Conservation (phyloP, 2,329 filamentous ascomycete genomes). For the Clonostachys rhizophaga region DNA sequence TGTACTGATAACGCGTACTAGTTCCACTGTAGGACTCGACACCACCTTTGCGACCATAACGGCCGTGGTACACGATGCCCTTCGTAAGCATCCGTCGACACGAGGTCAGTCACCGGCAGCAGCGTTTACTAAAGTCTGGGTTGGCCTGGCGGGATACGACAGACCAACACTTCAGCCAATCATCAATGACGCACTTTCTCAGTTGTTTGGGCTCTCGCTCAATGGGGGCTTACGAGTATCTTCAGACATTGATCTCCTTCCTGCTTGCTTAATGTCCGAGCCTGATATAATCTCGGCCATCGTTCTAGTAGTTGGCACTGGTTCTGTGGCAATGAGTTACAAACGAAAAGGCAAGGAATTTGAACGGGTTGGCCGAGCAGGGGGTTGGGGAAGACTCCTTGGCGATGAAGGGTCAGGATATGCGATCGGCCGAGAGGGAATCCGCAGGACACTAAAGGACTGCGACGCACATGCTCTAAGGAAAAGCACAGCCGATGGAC, state of each 20-base stretch:
- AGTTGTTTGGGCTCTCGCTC: slow-evolving; percentile 16
- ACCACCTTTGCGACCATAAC: slow-evolving; percentile 16
- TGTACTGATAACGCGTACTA: slow-evolving; percentile 3
- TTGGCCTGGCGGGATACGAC: slow-evolving; percentile 33
- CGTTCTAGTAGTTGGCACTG: slow-evolving; percentile 35
- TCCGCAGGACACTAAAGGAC: slow-evolving; percentile 20
- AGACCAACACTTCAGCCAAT: slow-evolving; percentile 17
- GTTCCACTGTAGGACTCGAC: slow-evolving; percentile 16
- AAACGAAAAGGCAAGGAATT: slow-evolving; percentile 8
- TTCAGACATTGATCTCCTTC: slow-evolving; percentile 32
- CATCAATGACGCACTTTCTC: slow-evolving; percentile 16
- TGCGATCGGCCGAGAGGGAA: slow-evolving; percentile 27
- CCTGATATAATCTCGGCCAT: slow-evolving; percentile 13
- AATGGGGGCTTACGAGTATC: slow-evolving; percentile 18
- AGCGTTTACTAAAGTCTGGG: slow-evolving; percentile 23
- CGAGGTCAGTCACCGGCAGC: not conserved
- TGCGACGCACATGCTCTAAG: slow-evolving; percentile 15
- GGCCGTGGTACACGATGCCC: slow-evolving; percentile 15
- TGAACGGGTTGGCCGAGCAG: slow-evolving; percentile 22
- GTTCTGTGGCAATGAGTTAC: slow-evolving; percentile 34
- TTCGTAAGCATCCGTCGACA: slow-evolving; percentile 4
- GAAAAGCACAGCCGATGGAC: not conserved
- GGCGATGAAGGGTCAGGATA: slow-evolving; percentile 37
- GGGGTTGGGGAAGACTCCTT: slow-evolving; percentile 36
- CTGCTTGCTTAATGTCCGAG: slow-evolving; percentile 12